A percentile compares a stretch with the other conserved stretches of the same genome.
phyloP scores from a whole-genome alignment of 805 yeast species.

The Barnettozyma sp. region DNA sequence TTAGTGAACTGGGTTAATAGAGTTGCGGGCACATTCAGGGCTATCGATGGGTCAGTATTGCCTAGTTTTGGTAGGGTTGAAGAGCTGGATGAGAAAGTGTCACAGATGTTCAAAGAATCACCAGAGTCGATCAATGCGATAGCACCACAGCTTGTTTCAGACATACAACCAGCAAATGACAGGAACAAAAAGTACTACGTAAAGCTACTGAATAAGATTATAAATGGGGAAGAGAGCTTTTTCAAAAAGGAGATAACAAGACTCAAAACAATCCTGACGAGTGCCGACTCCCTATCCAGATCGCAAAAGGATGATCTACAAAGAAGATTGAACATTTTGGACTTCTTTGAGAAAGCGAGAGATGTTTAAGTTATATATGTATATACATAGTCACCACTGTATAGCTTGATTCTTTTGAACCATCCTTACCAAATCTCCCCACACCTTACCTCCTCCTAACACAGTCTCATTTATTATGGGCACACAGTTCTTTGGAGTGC shows the following conservation, averaged over 20 bases:
- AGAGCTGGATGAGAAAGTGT: conserved; percentile 19
- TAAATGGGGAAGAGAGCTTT: conserved; percentile 37
- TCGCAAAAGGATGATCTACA: conserved; percentile 42
- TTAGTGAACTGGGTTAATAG: conserved; percentile 49
- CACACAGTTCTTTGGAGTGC: conserved; percentile 67
- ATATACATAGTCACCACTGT: conserved; percentile 52
- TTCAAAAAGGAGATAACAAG: conserved; percentile 37
- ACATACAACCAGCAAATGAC: conserved; percentile 5
- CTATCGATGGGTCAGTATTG: conserved; percentile 30
- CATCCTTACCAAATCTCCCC: conserved; percentile 61
- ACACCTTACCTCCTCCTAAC: conserved; percentile 55
- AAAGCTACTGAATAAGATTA: conserved; percentile 38
- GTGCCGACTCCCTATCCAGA: conserved; percentile 29
- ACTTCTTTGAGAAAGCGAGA: conserved; percentile 10
- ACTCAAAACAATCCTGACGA: conserved; percentile 34
- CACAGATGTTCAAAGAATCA: conserved; percentile 22
- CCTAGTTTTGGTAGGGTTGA: conserved; percentile 24
- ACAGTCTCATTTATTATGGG: conserved; percentile 75
- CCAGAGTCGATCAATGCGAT: conserved; percentile 16
- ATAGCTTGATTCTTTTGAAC: conserved; percentile 47
- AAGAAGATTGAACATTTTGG: conserved; percentile 44
- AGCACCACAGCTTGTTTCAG: conserved; percentile 29
- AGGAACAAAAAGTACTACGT: conserved; percentile 39
- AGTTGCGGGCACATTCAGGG: conserved; percentile 31
- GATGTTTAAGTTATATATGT: background rate